Evolutionary conservation across 1,139 yeast species (phyloP), one percentile per base, ranked within the genome.

Genomic region (Candida sanyaensis): DNA sequence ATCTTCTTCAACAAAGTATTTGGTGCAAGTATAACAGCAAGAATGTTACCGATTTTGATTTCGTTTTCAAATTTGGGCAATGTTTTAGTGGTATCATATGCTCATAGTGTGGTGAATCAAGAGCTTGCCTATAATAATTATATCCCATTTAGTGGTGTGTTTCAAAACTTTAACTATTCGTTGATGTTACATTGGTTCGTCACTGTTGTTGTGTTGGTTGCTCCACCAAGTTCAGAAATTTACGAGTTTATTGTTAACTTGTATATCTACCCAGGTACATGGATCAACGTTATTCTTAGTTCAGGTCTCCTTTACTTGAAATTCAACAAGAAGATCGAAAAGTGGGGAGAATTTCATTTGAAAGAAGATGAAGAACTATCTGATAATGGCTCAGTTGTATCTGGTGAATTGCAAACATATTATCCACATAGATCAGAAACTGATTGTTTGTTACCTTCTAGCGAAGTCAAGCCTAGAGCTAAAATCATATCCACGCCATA

Each of bases 11-110:
- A 78, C 48, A 83, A 83, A 57, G 84, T 84, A n/a, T 87, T 87
- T 66, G 93, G 93, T 38, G 75, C 75, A 44, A 73, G 75, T 31
- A 78, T 86, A n/a, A 84, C 86, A 0, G 61, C 78, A 50, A 76
- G 77, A 51, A 80, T 88, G 6, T 76, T 88, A 28, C 84, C 91
- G 0, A 81, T 84, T n/a, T 76, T 87, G 52, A 89, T 88, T 39
- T 89, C 92, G 1, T 68, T 86, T 36, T 83, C 88, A 53, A 89
- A 90, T 27, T 67, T 87, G 41, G 96, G 96, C 31, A 88, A 88
- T 59, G 93, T 88, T 28, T 70, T 87, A 65, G 84, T 88, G 40
- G 95, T 87, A 33, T 83, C 86, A 31, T 88, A 82, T 61, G 86
- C 93, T 1, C 95, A 87, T 61, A 88, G 90, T 21, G 75, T 90